Percentiles rank a stretch among this genome's conserved stretches.
phyloP scores from a whole-genome alignment of 331 rosid species.

The Quercus lobata region DNA sequence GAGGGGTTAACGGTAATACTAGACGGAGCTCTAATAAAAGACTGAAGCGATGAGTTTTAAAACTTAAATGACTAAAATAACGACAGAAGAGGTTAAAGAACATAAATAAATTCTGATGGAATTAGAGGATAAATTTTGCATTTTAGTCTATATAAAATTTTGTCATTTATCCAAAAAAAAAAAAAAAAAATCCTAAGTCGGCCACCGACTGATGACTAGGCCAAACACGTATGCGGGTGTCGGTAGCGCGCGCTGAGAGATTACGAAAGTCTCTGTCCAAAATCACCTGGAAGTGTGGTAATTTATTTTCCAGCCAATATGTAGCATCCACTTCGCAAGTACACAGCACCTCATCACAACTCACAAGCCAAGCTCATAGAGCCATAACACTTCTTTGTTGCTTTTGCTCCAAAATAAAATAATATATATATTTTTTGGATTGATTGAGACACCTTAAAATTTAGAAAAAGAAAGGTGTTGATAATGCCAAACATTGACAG shows the following conservation, averaged over 20 bases:
- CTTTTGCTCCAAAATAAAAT: not conserved
- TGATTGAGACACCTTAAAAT: constrained; percentile 2
- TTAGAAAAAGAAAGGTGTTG: constrained; percentile 1
- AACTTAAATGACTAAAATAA: too few relatives aligned
- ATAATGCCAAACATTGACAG: not conserved
- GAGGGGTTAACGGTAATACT: too few relatives aligned
- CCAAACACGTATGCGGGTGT: too few relatives aligned
- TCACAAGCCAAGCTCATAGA: not conserved
- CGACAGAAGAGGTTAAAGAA: too few relatives aligned
- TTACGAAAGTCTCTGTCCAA: not conserved
- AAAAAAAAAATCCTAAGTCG: too few relatives aligned
- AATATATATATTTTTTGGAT: not conserved
- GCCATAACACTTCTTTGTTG: not conserved
- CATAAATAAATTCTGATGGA: too few relatives aligned
- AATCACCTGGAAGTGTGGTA: not conserved
- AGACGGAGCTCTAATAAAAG: too few relatives aligned
- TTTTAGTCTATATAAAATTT: too few relatives aligned
- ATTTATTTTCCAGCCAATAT: not conserved
- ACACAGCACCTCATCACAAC: not conserved
- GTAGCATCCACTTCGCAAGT: not conserved
- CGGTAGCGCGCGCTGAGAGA: not conserved
- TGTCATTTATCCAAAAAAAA: too few relatives aligned
- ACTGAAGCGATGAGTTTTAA: too few relatives aligned
- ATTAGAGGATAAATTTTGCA: too few relatives aligned
- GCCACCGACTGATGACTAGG: too few relatives aligned